Conservation (phyloP, 2,329 filamentous ascomycete genomes). For the Claviceps purpurea region DNA sequence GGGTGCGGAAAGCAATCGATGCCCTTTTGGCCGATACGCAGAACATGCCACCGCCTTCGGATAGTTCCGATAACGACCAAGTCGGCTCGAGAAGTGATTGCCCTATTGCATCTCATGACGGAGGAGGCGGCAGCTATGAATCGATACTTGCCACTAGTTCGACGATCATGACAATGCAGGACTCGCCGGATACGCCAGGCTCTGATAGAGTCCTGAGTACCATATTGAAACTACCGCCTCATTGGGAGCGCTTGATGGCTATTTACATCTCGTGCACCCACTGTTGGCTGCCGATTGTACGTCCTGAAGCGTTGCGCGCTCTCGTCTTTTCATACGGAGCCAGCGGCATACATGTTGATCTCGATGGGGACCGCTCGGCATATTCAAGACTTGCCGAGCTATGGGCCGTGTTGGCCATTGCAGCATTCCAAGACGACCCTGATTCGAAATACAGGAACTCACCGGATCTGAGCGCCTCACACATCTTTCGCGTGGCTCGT, state of each 20-base stretch:
- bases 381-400: constrained; percentile 36
- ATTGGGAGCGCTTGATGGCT: constrained; percentile 50
- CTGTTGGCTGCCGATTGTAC: constrained; percentile 61
- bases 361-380: constrained; percentile 19
- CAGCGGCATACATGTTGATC: constrained; percentile 18
- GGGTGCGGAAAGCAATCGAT: constrained; percentile 49
- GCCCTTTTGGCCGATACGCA: constrained; percentile 39
- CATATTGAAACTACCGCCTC: constrained; percentile 27
- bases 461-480: constrained; percentile 4
- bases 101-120: background rate
- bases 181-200: background rate
- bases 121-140: background rate
- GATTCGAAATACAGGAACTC: background rate
- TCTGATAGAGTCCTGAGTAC: background rate
- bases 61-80: constrained; percentile 22
- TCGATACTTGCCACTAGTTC: background rate
- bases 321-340: constrained; percentile 29
- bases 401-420: constrained; percentile 46
- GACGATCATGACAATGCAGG: background rate
- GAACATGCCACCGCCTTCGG: constrained; percentile 13
- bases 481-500: constrained; percentile 38
- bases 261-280: constrained; percentile 66
- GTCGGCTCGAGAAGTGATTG: constrained; percentile 14
- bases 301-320: constrained; percentile 47
- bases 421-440: constrained; percentile 36